Percentiles rank a stretch among this genome's conserved stretches.
phyloP scores from a whole-genome alignment of 1,284 basidiomycete species.

The Butyriboletus appendiculatus region DNA sequence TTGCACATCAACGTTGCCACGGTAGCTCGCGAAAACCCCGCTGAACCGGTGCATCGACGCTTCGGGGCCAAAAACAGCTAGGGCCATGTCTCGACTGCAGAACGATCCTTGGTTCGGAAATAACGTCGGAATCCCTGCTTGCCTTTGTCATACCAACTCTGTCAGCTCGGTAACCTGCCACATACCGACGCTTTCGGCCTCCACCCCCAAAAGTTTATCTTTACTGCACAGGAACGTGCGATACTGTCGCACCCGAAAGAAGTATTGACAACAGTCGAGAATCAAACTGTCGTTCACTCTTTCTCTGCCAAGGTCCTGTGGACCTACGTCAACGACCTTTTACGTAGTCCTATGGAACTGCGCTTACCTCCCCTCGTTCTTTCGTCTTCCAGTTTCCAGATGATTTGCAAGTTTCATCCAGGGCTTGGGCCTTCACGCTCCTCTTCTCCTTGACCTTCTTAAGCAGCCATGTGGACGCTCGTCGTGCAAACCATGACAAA shows the following conservation, averaged over 20 bases:
- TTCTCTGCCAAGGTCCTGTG: slow-evolving; percentile 29
- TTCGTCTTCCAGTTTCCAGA: slow-evolving; percentile 59
- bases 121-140: slow-evolving; percentile 32
- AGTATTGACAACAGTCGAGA: slow-evolving; percentile 70
- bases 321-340: slow-evolving; percentile 2
- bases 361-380: slow-evolving; percentile 45
- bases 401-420: slow-evolving; percentile 61
- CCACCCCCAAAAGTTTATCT: slow-evolving; percentile 64
- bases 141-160: slow-evolving; percentile 17
- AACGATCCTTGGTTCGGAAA: slow-evolving; percentile 27
- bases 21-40: slow-evolving; percentile 38
- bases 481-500: slow-evolving; percentile 66
- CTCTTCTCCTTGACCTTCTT: slow-evolving; percentile 59
- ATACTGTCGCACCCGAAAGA: slow-evolving; percentile 35
- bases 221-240: slow-evolving; percentile 57
- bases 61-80: slow-evolving; percentile 40
- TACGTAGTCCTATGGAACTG: neutral
- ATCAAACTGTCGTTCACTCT: slow-evolving; percentile 66
- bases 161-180: slow-evolving; percentile 5
- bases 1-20: slow-evolving; percentile 25
- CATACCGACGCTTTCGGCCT: slow-evolving; percentile 54
- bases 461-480: slow-evolving; percentile 70
- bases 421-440: slow-evolving; percentile 63
- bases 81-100: slow-evolving; percentile 46
- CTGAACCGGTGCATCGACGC: slow-evolving; percentile 39